These are phyloP conservation scores for Ophiocordyceps polyrhachis-furcata DNA, from an alignment of 2,329 filamentous ascomycete genomes.

Conservation along the genomic window DNA sequence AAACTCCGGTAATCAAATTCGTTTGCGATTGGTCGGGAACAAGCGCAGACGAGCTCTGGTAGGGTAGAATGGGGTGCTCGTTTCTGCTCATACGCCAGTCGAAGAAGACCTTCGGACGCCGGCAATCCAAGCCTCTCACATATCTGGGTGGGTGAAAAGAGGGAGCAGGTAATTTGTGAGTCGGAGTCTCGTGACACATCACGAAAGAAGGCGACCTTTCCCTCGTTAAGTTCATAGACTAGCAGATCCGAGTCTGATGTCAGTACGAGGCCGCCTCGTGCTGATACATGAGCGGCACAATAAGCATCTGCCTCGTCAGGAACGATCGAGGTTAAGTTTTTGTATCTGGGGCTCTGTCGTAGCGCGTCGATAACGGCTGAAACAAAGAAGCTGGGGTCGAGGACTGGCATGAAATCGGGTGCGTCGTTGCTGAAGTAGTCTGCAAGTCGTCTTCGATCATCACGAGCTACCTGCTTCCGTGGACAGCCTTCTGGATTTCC, in stretches of 20 bases:
- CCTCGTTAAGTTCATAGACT: slow-evolving; percentile 49
- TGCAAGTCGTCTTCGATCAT: slow-evolving; percentile 3
- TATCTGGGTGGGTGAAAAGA: slow-evolving; percentile 17
- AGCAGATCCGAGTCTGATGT: slow-evolving; percentile 82
- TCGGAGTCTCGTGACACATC: slow-evolving; percentile 30
- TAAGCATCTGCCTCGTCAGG: slow-evolving; percentile 73
- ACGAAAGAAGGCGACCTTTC: slow-evolving; percentile 48
- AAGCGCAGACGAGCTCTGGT: slow-evolving; percentile 12
- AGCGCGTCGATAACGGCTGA: slow-evolving; percentile 59
- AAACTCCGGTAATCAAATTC: slow-evolving; percentile 11
- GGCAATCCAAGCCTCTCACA: slow-evolving; percentile 23
- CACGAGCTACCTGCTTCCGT: slow-evolving; percentile 5
- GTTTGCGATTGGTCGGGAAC: slow-evolving; percentile 7
- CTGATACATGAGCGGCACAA: slow-evolving; percentile 48
- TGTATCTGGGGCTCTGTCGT: slow-evolving; percentile 21
- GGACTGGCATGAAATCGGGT: slow-evolving; percentile 13
- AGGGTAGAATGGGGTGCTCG: slow-evolving; percentile 10
- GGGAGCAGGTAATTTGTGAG: slow-evolving; percentile 8
- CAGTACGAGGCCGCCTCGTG: slow-evolving; percentile 37
- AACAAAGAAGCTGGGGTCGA: slow-evolving; percentile 54
- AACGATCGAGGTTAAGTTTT: slow-evolving; percentile 35
- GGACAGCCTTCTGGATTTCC: slow-evolving; percentile 11
- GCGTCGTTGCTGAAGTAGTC: slow-evolving; percentile 9
- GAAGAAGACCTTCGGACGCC: slow-evolving; percentile 9
- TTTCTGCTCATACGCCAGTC: slow-evolving; percentile 18